Percentiles rank a stretch among this genome's conserved stretches.
Evolutionary conservation across 73 alveolate species (phyloP).

Genomic region (Paramecium tetraurelia): DNA sequence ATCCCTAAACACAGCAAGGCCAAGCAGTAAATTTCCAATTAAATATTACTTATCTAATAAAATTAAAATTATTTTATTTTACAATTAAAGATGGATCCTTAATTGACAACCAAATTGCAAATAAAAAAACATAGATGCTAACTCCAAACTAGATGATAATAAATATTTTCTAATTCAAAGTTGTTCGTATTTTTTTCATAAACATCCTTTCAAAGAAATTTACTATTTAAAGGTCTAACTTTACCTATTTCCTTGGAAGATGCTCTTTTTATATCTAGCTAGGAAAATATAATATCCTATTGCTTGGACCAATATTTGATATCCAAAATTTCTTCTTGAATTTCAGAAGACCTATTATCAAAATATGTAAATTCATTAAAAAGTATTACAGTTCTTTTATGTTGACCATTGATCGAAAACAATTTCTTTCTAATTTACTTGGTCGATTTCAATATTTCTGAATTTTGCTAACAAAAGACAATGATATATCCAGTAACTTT

Average conservation of each 20-base stretch:
- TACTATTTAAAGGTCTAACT: background rate
- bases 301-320: background rate
- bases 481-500: conserved; percentile 27
- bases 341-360: background rate
- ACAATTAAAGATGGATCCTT: conserved; percentile 29
- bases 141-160: background rate
- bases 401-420: background rate
- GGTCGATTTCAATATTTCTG: background rate
- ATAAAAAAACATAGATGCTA: background rate
- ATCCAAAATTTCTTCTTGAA: background rate
- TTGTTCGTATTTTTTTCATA: background rate
- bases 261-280: background rate
- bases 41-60: background rate
- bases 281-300: background rate
- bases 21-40: background rate
- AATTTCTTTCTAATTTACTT: conserved; percentile 1
- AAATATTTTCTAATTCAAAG: background rate
- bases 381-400: background rate
- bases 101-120: background rate
- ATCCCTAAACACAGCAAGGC: background rate
- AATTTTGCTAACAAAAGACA: background rate
- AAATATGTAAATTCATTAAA: background rate
- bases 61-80: background rate
- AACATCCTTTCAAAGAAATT: background rate
- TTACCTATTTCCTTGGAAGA: background rate